A percentile compares a stretch with the other conserved stretches of the same genome.
phyloP scores from a whole-genome alignment of 257 asterid species.

The Penstemon davidsonii region DNA sequence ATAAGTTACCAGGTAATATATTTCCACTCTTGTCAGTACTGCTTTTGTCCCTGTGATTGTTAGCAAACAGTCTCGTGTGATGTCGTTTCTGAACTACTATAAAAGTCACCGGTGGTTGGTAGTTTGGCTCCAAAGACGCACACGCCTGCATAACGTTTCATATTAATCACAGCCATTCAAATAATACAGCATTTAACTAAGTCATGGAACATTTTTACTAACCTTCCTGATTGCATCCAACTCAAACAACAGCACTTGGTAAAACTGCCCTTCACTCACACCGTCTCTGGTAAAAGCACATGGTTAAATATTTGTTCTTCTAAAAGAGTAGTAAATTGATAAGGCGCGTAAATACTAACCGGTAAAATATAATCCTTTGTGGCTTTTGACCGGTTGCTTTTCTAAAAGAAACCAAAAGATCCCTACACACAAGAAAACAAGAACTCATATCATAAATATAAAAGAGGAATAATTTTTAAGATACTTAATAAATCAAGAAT shows the following conservation, averaged over 20 bases:
- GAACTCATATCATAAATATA: slow-evolving; percentile 3
- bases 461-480: neutral
- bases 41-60: slow-evolving; percentile 83
- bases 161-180: slow-evolving; percentile 12
- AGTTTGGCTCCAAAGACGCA: slow-evolving; percentile 93
- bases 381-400: slow-evolving; percentile 99
- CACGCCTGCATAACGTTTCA: slow-evolving; percentile 61
- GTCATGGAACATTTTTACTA: neutral
- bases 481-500: neutral
- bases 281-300: slow-evolving; percentile 65
- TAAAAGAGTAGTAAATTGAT: neutral
- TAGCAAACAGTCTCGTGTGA: slow-evolving; percentile 87
- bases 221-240: slow-evolving; percentile 97
- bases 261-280: slow-evolving; percentile 96
- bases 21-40: slow-evolving; percentile 94
- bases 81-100: slow-evolving; percentile 95
- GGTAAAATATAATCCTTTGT: slow-evolving; percentile 92
- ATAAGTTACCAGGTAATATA: slow-evolving; percentile 72
- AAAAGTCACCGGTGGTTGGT: slow-evolving; percentile 97
- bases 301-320: too few relatives aligned
- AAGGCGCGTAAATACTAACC: slow-evolving; percentile 37
- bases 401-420: slow-evolving; percentile 92
- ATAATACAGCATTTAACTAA: neutral
- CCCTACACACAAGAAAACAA: slow-evolving; percentile 52
- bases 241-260: slow-evolving; percentile 89